Conservation (phyloP, 768 basidiomycete species). For the Boletus sp. region DNA sequence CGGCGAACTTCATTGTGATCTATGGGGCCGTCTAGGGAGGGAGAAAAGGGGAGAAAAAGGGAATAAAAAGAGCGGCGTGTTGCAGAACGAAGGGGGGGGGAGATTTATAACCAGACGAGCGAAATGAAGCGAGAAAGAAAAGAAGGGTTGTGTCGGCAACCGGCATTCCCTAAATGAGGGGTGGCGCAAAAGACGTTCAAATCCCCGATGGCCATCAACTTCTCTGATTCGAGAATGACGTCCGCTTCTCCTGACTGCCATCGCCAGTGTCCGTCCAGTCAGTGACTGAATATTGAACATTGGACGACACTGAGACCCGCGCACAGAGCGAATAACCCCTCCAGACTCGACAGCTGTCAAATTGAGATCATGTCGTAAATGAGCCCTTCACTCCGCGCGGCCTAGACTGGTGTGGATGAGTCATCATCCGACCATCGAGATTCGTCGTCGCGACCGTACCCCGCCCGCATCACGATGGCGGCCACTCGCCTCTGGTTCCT, state of each 20-base stretch:
- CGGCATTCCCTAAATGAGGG: constrained; percentile 1
- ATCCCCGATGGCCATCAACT: constrained; percentile 5
- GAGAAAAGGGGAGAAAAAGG: not conserved
- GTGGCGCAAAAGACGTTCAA: not conserved
- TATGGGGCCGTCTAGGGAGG: not conserved
- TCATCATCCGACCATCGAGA: not conserved
- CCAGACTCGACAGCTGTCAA: not conserved
- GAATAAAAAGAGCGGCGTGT: not conserved
- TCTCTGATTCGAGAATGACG: not conserved
- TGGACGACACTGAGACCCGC: too few species aligned
- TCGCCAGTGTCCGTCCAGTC: not conserved
- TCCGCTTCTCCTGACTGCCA: not conserved
- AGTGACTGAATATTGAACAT: too few species aligned
- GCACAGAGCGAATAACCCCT: not conserved
- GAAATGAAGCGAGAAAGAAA: not conserved
- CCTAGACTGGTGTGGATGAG: not conserved
- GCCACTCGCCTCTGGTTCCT: too few species aligned
- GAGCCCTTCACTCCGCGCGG: not conserved
- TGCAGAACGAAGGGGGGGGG: not conserved
- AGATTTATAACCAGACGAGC: constrained; percentile 9
- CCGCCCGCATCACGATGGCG: not conserved
- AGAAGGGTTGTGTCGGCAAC: constrained; percentile 18
- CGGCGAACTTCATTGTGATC: constrained; percentile 29
- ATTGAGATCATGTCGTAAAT: not conserved
- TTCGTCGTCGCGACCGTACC: not conserved